Evolutionary conservation across 345 rosid genomes (phyloP).

Genomic region (Sonneratia caseolaris): DNA sequence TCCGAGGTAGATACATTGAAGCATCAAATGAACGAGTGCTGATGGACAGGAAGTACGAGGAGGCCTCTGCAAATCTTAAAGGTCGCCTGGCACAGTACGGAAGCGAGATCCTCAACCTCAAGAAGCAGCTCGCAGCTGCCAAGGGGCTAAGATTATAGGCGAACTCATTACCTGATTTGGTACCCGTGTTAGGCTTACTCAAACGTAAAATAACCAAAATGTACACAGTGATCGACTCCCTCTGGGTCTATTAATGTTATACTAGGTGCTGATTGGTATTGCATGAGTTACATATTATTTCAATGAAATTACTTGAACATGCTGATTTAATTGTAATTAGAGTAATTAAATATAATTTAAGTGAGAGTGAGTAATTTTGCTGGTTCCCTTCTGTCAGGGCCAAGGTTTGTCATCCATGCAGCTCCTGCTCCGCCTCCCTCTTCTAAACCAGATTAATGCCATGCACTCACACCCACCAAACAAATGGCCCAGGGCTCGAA

Average conservation of each 20-base stretch:
- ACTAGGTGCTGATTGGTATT: not conserved
- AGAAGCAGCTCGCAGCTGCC: slow-evolving; percentile 48
- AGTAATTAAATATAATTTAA: too few relatives aligned
- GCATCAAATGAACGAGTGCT: slow-evolving; percentile 34
- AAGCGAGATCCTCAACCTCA: slow-evolving; percentile 52
- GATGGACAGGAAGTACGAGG: slow-evolving; percentile 55
- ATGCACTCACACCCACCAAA: too few relatives aligned
- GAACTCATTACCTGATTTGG: not conserved
- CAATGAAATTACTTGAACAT: too few relatives aligned
- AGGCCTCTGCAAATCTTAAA: slow-evolving; percentile 59
- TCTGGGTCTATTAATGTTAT: too few relatives aligned
- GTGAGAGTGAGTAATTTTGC: too few relatives aligned
- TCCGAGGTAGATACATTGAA: slow-evolving; percentile 37
- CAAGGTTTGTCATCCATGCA: too few relatives aligned
- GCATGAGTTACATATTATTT: too few relatives aligned
- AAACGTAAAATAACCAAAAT: not conserved
- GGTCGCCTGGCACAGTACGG: slow-evolving; percentile 43
- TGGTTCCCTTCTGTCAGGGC: too few relatives aligned
- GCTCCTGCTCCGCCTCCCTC: too few relatives aligned
- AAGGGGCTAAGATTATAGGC: not conserved
- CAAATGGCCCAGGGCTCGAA: too few relatives aligned
- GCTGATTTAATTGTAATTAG: too few relatives aligned
- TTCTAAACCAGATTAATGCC: too few relatives aligned
- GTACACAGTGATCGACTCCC: not conserved
- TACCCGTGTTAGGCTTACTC: not conserved